phyloP scores from a whole-genome alignment of 768 basidiomycete species.

The Daedalea quercina region DNA sequence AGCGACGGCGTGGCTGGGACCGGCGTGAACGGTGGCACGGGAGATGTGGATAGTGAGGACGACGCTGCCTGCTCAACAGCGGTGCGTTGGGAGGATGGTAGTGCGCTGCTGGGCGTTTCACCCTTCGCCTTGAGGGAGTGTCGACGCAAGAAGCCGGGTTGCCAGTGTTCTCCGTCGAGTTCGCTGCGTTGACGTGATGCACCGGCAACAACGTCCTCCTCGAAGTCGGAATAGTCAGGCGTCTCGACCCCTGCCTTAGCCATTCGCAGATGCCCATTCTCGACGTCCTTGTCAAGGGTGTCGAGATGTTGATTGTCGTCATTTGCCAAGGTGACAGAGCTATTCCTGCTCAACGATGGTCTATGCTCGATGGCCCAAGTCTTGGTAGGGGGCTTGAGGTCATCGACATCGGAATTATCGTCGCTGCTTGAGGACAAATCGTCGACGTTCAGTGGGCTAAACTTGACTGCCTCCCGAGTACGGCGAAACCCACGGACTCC shows the following conservation, averaged over 20 bases:
- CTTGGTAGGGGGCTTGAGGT: background rate
- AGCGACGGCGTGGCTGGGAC: conserved; percentile 62
- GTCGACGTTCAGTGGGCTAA: conserved; percentile 24
- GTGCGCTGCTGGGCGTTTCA: background rate
- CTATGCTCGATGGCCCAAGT: background rate
- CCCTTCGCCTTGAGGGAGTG: too few relatives aligned
- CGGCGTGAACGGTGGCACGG: conserved; percentile 25
- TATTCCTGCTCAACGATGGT: background rate
- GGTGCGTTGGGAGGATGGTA: conserved; percentile 12
- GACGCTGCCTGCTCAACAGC: conserved; percentile 18
- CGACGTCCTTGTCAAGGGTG: background rate
- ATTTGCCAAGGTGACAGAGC: background rate
- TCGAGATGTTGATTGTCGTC: background rate
- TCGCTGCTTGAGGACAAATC: conserved; percentile 18
- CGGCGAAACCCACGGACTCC: conserved; percentile 22
- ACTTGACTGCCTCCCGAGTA: conserved; percentile 35
- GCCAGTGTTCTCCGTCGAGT: conserved; percentile 30
- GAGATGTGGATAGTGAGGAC: too few relatives aligned
- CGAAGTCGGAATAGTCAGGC: conserved; percentile 27
- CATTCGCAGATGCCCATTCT: background rate
- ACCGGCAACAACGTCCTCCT: conserved; percentile 21
- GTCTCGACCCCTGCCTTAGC: background rate
- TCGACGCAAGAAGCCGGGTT: conserved; percentile 43
- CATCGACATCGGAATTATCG: conserved; percentile 17
- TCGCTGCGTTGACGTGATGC: background rate